phyloP scores from a whole-genome alignment of 495 filamentous ascomycete genomes.

The Clohesyomyces aquaticus region DNA sequence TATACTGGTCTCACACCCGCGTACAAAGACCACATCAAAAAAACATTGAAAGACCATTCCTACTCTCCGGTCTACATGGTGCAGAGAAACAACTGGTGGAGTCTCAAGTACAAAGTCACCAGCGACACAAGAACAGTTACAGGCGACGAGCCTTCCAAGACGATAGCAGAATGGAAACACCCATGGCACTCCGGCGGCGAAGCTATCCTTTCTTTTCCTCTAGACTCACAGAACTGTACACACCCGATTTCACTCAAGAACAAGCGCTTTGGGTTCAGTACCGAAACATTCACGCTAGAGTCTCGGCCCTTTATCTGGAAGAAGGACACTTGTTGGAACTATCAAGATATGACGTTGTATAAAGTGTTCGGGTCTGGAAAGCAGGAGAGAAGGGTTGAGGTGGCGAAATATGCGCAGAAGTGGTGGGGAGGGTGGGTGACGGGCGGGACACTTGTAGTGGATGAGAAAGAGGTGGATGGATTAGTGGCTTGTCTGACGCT shows the following conservation, averaged over 20 bases:
- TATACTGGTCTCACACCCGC: constrained; percentile 23
- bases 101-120: constrained; percentile 20
- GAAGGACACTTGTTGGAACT: constrained; percentile 20
- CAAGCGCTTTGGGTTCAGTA: constrained; percentile 28
- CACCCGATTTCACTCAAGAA: constrained; percentile 26
- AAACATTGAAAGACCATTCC: constrained; percentile 25
- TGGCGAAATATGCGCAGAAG: constrained; percentile 38
- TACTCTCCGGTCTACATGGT: constrained; percentile 11
- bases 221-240: constrained; percentile 15
- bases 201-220: constrained; percentile 30
- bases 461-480: constrained; percentile 34
- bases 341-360: constrained; percentile 29
- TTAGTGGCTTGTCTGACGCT: constrained; percentile 30
- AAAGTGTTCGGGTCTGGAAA: constrained; percentile 20
- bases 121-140: constrained; percentile 5
- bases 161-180: constrained; percentile 34
- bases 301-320: constrained; percentile 23
- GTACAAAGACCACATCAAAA: constrained; percentile 24
- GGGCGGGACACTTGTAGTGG: constrained; percentile 32
- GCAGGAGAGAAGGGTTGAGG: constrained; percentile 20
- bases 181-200: constrained; percentile 29
- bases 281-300: constrained; percentile 24
- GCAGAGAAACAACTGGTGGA: constrained; percentile 20
- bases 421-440: constrained; percentile 36
- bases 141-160: too few species aligned